These are phyloP conservation scores for Sindora glabra DNA, from an alignment of 306 rosid species.

Conservation along the genomic window DNA sequence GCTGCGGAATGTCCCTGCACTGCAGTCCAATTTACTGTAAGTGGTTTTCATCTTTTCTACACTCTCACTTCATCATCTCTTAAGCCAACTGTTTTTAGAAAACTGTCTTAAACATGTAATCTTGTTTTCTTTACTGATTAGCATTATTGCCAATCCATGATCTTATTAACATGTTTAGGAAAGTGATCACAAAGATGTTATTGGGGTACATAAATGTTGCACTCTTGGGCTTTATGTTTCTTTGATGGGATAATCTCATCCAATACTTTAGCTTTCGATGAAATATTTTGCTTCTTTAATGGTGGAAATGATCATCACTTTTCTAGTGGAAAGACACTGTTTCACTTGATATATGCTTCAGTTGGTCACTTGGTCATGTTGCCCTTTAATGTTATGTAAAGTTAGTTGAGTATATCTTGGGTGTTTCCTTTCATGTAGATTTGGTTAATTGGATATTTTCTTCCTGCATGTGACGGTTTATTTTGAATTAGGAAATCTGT, in stretches of 20 bases:
- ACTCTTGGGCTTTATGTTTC: constrained; percentile 1
- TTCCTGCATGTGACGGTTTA: not conserved
- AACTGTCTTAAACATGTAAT: not conserved
- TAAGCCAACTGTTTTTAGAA: not conserved
- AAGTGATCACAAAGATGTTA: not conserved
- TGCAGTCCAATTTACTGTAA: constrained; percentile 81
- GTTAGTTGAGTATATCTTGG: not conserved
- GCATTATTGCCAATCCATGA: not conserved
- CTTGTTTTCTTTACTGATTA: constrained; percentile 10
- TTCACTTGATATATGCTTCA: constrained; percentile 15
- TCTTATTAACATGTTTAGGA: constrained; percentile 4
- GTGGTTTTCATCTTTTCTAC: constrained; percentile 18
- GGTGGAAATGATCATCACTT: not conserved
- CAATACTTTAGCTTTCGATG: constrained; percentile 9
- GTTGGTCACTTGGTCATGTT: not conserved
- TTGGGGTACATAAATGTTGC: not conserved
- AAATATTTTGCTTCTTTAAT: constrained; percentile 4
- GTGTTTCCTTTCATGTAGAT: constrained; percentile 3
- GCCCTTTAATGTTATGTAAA: not conserved
- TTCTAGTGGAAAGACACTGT: not conserved
- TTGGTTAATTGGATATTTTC: not conserved
- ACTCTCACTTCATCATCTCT: not conserved
- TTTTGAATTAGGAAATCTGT: not conserved
- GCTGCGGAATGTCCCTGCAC: constrained; percentile 84
- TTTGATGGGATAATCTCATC: constrained; percentile 10